Conservation (phyloP, 306 rosid species). For the Corylus heterophylla region DNA sequence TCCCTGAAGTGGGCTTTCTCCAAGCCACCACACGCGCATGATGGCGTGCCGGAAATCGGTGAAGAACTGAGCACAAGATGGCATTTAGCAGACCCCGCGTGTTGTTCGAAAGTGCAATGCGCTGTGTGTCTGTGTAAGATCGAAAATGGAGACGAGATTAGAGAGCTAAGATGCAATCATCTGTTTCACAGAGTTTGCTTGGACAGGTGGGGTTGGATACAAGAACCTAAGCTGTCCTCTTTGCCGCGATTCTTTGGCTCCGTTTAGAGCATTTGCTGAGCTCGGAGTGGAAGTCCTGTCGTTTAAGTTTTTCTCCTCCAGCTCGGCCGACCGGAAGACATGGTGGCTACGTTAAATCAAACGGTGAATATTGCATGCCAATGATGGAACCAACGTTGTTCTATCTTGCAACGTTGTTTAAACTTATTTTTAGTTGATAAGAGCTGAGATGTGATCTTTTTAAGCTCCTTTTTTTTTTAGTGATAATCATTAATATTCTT, state of each 20-base stretch:
- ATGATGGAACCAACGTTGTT: too few relatives aligned
- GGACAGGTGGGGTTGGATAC: slow-evolving; percentile 33
- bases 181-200: slow-evolving; percentile 43
- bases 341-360: too few relatives aligned
- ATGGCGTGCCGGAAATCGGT: neutral
- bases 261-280: slow-evolving; percentile 7
- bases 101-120: slow-evolving; percentile 28
- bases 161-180: slow-evolving; percentile 44
- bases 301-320: slow-evolving; percentile 24
- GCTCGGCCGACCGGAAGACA: neutral
- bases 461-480: too few relatives aligned
- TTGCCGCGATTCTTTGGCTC: slow-evolving; percentile 39
- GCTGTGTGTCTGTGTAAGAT: slow-evolving; percentile 43
- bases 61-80: neutral
- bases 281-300: slow-evolving; percentile 30
- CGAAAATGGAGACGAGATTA: slow-evolving; percentile 45
- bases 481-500: too few relatives aligned
- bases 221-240: slow-evolving; percentile 43
- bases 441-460: too few relatives aligned
- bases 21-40: neutral
- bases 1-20: slow-evolving; percentile 22
- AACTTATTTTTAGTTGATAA: too few relatives aligned
- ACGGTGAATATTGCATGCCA: too few relatives aligned
- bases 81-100: too few relatives aligned
- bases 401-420: too few relatives aligned